A percentile compares a stretch with the other conserved stretches of the same genome.
These are phyloP conservation scores for Hypoxylon rubiginosum DNA, from an alignment of 2,329 filamentous ascomycete species.

Conservation along the genomic window DNA sequence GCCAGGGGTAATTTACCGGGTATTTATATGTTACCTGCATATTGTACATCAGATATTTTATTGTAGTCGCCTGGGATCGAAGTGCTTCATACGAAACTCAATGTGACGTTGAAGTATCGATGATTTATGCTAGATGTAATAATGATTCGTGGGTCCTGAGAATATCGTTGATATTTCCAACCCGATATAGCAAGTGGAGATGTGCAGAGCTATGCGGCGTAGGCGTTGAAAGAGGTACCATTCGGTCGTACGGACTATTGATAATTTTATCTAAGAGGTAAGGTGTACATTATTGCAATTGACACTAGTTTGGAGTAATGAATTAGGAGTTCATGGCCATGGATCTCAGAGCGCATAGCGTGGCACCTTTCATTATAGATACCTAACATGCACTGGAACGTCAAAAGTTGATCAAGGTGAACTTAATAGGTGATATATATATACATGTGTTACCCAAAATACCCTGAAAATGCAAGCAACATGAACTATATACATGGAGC, in stretches of 20 bases:
- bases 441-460: slow-evolving; percentile 29
- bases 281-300: too few relatives aligned
- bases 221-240: not conserved
- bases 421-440: slow-evolving; percentile 17
- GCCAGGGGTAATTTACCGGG: not conserved
- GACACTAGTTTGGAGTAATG: too few relatives aligned
- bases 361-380: too few relatives aligned
- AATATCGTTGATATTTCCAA: not conserved
- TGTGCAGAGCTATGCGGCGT: not conserved
- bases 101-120: not conserved
- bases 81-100: not conserved
- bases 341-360: too few relatives aligned
- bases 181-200: not conserved
- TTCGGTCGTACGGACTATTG: too few relatives aligned
- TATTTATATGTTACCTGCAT: not conserved
- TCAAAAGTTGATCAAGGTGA: not conserved
- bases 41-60: not conserved
- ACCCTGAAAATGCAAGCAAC: slow-evolving; percentile 29
- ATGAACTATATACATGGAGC: slow-evolving; percentile 33
- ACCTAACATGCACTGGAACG: too few relatives aligned
- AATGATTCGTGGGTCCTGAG: not conserved
- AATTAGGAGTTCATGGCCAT: too few relatives aligned
- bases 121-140: not conserved
- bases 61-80: not conserved
- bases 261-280: too few relatives aligned